Evolutionary conservation across 2,329 filamentous ascomycete genomes (phyloP).

Genomic region (Simplicillium aogashimaense): DNA sequence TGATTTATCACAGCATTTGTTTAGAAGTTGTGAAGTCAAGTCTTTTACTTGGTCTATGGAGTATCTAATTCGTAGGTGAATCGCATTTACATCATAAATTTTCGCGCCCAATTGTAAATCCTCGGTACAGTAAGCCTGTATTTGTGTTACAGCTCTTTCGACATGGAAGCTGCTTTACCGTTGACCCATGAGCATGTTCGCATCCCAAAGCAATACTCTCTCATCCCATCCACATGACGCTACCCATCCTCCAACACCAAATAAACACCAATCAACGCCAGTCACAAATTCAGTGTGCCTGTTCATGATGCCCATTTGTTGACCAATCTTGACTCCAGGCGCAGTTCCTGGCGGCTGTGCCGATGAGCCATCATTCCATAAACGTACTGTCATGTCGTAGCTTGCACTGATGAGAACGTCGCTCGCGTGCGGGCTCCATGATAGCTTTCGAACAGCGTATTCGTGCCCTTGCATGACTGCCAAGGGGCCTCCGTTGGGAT

Average conservation of each 20-base stretch:
- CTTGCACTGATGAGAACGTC: constrained; percentile 81
- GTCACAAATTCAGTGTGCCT: constrained; percentile 92
- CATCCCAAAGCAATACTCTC: constrained; percentile 84
- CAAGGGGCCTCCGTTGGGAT: constrained; percentile 61
- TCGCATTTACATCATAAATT: no score
- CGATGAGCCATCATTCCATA: constrained; percentile 72
- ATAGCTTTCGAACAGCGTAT: constrained; percentile 76
- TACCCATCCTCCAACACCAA: constrained; percentile 91
- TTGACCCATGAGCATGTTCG: constrained; percentile 38
- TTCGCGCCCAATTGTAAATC: no score
- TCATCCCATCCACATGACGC: constrained; percentile 95
- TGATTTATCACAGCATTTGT: no score
- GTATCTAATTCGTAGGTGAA: no score
- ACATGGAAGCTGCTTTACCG: constrained; percentile 7
- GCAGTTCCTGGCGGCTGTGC: constrained; percentile 24
- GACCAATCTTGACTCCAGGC: constrained; percentile 40
- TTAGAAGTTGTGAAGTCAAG: no score
- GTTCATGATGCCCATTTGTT: constrained; percentile 79
- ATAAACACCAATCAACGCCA: constrained; percentile 95
- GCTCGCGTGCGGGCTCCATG: constrained; percentile 90
- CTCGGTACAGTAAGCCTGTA: no score
- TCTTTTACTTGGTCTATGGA: no score
- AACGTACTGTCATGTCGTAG: constrained; percentile 94
- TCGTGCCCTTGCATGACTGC: constrained; percentile 74
- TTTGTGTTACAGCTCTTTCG: no score